phyloP scores from a whole-genome alignment of 2,329 filamentous ascomycete genomes.

The Hymenoscyphus salicellus region DNA sequence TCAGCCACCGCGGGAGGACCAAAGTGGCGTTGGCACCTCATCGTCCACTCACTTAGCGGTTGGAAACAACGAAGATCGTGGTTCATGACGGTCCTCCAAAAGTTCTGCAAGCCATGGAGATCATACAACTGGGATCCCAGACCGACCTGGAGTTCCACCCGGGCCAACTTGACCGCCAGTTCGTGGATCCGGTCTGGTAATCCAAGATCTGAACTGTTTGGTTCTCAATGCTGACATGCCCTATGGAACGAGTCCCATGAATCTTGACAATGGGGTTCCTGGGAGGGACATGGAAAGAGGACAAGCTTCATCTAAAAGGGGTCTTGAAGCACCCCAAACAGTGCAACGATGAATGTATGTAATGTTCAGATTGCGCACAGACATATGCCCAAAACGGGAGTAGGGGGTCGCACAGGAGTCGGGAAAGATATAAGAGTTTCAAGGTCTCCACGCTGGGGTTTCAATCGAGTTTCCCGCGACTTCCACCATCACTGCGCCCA shows the following conservation, averaged over 20 bases:
- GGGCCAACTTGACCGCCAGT: slow-evolving; percentile 37
- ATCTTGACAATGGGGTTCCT: neutral
- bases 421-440: slow-evolving; percentile 36
- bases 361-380: slow-evolving; percentile 34
- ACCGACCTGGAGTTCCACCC: slow-evolving; percentile 22
- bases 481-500: slow-evolving; percentile 15
- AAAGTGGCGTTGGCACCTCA: slow-evolving; percentile 25
- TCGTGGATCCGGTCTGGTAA: slow-evolving; percentile 26
- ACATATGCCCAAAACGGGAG: slow-evolving; percentile 33
- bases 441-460: slow-evolving; percentile 31
- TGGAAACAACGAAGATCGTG: slow-evolving; percentile 33
- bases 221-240: slow-evolving; percentile 22
- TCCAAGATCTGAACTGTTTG: slow-evolving; percentile 31
- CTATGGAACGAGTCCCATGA: slow-evolving; percentile 16
- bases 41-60: slow-evolving; percentile 20
- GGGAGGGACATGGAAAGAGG: neutral
- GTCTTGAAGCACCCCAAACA: slow-evolving; percentile 22
- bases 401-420: slow-evolving; percentile 33
- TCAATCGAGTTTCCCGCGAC: slow-evolving; percentile 31
- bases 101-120: slow-evolving; percentile 37
- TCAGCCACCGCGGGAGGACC: slow-evolving; percentile 18
- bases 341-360: slow-evolving; percentile 26
- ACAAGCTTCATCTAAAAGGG: slow-evolving; percentile 28
- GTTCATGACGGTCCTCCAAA: slow-evolving; percentile 33
- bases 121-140: slow-evolving; percentile 33